phyloP scores from a whole-genome alignment of 306 rosid genomes.

The Malus sylvestris region DNA sequence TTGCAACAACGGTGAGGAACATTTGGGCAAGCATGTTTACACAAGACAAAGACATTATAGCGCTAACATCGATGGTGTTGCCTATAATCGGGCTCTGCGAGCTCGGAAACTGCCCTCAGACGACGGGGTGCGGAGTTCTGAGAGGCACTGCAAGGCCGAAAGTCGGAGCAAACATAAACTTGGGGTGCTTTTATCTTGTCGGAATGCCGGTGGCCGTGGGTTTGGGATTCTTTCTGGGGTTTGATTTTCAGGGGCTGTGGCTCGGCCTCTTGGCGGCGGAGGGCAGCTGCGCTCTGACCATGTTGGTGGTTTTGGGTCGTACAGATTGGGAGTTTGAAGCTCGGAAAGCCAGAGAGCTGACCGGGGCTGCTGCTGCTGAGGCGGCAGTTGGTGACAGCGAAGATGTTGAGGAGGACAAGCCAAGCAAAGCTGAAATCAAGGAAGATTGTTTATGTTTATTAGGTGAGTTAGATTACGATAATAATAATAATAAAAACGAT shows the following conservation, averaged over 20 bases:
- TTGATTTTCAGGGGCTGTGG: slow-evolving; percentile 87
- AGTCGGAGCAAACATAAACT: slow-evolving; percentile 72
- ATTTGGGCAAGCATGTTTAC: slow-evolving; percentile 84
- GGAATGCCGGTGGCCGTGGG: slow-evolving; percentile 85
- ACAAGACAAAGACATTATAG: slow-evolving; percentile 48
- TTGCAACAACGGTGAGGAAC: slow-evolving; percentile 56
- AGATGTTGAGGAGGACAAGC: slow-evolving; percentile 27
- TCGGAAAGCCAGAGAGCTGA: slow-evolving; percentile 48
- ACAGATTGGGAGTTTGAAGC: slow-evolving; percentile 86
- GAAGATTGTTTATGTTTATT: slow-evolving; percentile 26
- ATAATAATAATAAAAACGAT: slow-evolving; percentile 5
- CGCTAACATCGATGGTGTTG: slow-evolving; percentile 60
- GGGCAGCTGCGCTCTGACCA: slow-evolving; percentile 67
- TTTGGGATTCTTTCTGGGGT: slow-evolving; percentile 47
- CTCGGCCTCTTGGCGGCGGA: slow-evolving; percentile 87
- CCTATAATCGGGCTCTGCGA: slow-evolving; percentile 89
- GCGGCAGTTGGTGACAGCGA: slow-evolving; percentile 24
- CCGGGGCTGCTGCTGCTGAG: slow-evolving; percentile 16
- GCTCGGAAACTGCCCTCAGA: slow-evolving; percentile 90
- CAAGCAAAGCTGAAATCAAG: slow-evolving; percentile 24
- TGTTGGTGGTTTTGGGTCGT: slow-evolving; percentile 57
- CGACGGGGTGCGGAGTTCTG: slow-evolving; percentile 88
- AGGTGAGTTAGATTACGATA: slow-evolving; percentile 12
- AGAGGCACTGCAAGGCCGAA: slow-evolving; percentile 92
- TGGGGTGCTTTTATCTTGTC: slow-evolving; percentile 78